Evolutionary conservation across 768 basidiomycete genomes (phyloP), one percentile per base, ranked within the genome.

Genomic region (Kwoniella dejecticola): DNA sequence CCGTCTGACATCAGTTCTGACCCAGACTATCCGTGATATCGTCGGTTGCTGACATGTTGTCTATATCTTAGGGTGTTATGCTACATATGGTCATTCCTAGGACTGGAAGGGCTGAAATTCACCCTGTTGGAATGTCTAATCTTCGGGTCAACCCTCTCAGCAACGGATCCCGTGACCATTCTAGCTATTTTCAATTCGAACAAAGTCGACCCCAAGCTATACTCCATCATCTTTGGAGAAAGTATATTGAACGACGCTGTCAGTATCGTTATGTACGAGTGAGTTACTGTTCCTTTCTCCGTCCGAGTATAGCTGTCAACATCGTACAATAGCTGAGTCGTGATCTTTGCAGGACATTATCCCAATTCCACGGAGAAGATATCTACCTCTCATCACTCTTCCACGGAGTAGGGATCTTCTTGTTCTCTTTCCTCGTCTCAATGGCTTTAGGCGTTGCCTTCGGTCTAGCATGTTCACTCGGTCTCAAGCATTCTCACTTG

Each of bases 261-360:
- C 74, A 92, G 91, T 84, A 98, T 98, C 82, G 94, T 98, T 79
- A 93, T 99, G 90, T 98, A 98, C 80, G 96, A 99, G 93, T 97
- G 78, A 83, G 93, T 59, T 8, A 31, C 17, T 31, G 4, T 55
- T 45, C 26, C n/a, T 62, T 27, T 19, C 52, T 56, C 4, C 21
- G 19, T 8, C 7, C 19, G 6, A 12, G n/a, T n/a, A n/a, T n/a
- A n/a, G n/a, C n/a, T n/a, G n/a, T n/a, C n/a, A n/a, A n/a, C n/a
- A n/a, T n/a, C n/a, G n/a, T n/a, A n/a, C n/a, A n/a, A n/a, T n/a
- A n/a, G n/a, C n/a, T n/a, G n/a, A n/a, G n/a, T n/a, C n/a, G n/a
- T n/a, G n/a, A n/a, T n/a, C n/a, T n/a, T n/a, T n/a, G n/a, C 71
- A 97, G 93, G 79, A 97, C 95, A 0, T 82, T 97, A 52, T 88